phyloP scores from a whole-genome alignment of 805 yeast species.

The Starmerella geochares region DNA sequence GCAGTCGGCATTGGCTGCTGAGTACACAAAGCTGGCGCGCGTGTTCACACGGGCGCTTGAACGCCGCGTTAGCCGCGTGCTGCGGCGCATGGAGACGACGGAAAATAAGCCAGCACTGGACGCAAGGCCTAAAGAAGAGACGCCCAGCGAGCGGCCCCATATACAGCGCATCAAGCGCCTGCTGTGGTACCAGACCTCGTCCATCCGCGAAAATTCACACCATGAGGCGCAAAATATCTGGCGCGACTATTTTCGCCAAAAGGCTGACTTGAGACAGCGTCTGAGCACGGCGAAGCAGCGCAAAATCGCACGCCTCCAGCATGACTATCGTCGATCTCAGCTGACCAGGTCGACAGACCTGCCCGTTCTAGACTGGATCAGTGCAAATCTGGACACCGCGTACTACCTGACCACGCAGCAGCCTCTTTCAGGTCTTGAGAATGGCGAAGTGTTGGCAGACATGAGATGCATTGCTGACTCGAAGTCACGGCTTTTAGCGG shows the following conservation, averaged over 20 bases:
- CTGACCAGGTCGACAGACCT: conserved; percentile 12
- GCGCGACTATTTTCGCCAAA: conserved; percentile 29
- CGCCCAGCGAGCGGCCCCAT: conserved; percentile 10
- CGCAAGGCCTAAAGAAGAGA: neutral
- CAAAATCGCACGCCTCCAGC: conserved; percentile 25
- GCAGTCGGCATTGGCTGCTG: conserved; percentile 19
- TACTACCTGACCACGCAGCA: conserved; percentile 20
- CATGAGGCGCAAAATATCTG: conserved; percentile 23
- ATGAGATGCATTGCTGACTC: conserved; percentile 13
- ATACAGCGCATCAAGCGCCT: conserved; percentile 16
- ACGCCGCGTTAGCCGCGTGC: conserved; percentile 21
- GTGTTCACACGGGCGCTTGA: conserved; percentile 20
- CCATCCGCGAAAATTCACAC: conserved; percentile 16
- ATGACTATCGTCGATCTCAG: conserved; percentile 23
- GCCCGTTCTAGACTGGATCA: conserved; percentile 24
- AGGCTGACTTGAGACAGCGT: conserved; percentile 25
- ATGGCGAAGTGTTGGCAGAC: conserved; percentile 22
- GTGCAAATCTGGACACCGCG: conserved; percentile 27
- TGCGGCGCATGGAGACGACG: conserved; percentile 19
- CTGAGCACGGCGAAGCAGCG: conserved; percentile 21
- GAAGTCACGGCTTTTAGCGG: neutral
- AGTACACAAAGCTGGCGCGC: conserved; percentile 21
- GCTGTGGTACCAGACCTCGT: conserved; percentile 15
- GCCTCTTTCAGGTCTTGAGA: conserved; percentile 20
- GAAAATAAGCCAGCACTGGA: conserved; percentile 12